Conservation (phyloP, 2,329 filamentous ascomycete species). For the Alternaria conjuncta region DNA sequence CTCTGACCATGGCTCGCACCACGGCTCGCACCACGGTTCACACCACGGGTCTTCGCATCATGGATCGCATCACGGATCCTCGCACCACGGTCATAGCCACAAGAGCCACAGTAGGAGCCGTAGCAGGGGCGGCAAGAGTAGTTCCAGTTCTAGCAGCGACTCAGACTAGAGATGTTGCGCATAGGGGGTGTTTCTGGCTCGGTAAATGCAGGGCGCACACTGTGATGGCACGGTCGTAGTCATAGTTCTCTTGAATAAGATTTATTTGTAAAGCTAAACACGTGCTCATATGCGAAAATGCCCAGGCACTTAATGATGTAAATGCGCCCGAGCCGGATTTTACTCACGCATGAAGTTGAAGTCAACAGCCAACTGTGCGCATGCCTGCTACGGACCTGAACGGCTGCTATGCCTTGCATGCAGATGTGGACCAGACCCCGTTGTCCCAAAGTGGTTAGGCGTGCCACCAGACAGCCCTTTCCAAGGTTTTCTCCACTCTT, state of each 20-base stretch:
- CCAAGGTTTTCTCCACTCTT: conserved; percentile 34
- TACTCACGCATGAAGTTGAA: background rate
- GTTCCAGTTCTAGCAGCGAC: conserved; percentile 44
- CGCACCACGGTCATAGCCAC: conserved; percentile 20
- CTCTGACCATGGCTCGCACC: conserved; percentile 36
- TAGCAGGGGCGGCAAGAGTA: conserved; percentile 42
- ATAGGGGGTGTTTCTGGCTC: background rate
- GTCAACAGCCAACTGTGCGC: background rate
- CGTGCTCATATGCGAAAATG: background rate
- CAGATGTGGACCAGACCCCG: background rate
- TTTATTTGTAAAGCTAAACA: background rate
- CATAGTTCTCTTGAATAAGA: background rate
- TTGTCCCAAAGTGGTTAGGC: conserved; percentile 30
- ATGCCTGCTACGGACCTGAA: background rate
- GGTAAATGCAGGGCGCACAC: background rate
- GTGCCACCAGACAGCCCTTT: conserved; percentile 25
- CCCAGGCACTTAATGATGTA: too few species aligned
- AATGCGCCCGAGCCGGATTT: background rate
- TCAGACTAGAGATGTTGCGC: conserved; percentile 37
- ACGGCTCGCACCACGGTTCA: conserved; percentile 9
- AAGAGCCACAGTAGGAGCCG: conserved; percentile 42
- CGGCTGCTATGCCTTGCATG: background rate
- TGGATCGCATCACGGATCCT: conserved; percentile 7
- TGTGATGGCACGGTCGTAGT: background rate
- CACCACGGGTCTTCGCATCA: conserved; percentile 13